Base-by-base conservation (phyloP, 192 early-diverging fungal species). In the Coemansia reversa region DNA sequence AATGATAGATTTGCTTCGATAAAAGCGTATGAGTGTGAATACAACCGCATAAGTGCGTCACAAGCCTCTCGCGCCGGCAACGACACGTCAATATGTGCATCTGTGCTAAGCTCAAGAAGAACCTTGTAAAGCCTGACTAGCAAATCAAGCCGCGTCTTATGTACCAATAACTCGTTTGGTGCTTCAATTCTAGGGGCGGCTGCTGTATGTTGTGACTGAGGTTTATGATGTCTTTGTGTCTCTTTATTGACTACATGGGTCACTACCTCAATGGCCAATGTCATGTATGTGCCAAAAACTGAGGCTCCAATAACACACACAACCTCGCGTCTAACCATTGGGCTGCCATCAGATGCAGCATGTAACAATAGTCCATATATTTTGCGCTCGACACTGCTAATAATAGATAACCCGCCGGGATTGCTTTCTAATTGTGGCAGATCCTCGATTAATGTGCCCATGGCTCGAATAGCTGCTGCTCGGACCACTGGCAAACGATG, bases 321-420 rank as follows among this genome's bases (percentile, higher is more conserved):
- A 7, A 95, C 85, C 69, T 98, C 95, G 66, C 87, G 85, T 48
- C 96, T 84, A 9, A 98, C 96, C 65, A 95, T 84, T n/a, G 95
- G 93, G 8, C 89, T 91, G 27, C 89, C 93, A 74, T 98, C 96
- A 7, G 86, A 69, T 18, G 88, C 85, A 2, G 87, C 86, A 51
- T 70, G 72, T 49, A 77, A 60, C 24, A 77, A 47, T 78, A 80
- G 45, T 88, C 75, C 22, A 88, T 79, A 65, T 74, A 85, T 32
- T 87, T 88, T 35, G 83, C 89, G 61, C 94, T 77, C 74, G 4
- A 60, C 84, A 55, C 87, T 89, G 58, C 89, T 85, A 55, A 91
- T 86, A 19, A 92, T 86, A 49, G 84, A 84, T 20, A 88, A 74
- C 49, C 89, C 86, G 39, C 89, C 86, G 82, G 89, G 28, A 83